Evolutionary conservation across 2,329 filamentous ascomycete genomes (phyloP).

Genomic region (Catunica adiposa): DNA sequence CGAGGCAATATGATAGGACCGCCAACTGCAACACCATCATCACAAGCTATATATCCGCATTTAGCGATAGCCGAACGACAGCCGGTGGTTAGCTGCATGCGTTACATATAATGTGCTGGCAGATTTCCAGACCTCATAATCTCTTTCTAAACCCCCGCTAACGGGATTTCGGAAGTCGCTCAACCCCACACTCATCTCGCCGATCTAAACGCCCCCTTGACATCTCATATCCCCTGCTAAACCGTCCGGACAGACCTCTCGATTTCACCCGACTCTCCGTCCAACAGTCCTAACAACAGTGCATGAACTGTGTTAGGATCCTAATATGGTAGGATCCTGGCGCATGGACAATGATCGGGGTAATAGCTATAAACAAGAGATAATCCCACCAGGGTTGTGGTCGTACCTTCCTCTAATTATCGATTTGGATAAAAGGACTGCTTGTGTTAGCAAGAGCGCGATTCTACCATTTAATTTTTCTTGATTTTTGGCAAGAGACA

Average conservation of each 20-base stretch:
- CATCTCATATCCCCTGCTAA: neutral
- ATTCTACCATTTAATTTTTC: too few relatives aligned
- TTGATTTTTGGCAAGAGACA: neutral
- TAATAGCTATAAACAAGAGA: constrained; percentile 1
- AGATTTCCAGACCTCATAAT: neutral
- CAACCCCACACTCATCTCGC: neutral
- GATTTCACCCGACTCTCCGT: neutral
- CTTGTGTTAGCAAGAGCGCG: too few relatives aligned
- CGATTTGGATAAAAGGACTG: neutral
- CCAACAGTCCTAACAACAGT: neutral
- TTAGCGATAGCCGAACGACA: neutral
- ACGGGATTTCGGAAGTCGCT: too few relatives aligned
- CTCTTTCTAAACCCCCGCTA: neutral
- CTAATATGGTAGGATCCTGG: neutral
- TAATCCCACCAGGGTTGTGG: neutral
- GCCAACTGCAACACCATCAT: too few relatives aligned
- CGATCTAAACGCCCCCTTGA: neutral
- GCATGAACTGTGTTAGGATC: neutral
- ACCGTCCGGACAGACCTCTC: neutral
- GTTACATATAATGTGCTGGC: too few relatives aligned
- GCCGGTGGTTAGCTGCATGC: neutral
- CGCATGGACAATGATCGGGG: neutral
- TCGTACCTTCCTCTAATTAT: neutral
- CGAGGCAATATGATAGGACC: too few relatives aligned
- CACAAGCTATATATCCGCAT: neutral